Evolutionary conservation across 2,329 filamentous ascomycete genomes (phyloP).

Genomic region (Xylariaceae sp.): DNA sequence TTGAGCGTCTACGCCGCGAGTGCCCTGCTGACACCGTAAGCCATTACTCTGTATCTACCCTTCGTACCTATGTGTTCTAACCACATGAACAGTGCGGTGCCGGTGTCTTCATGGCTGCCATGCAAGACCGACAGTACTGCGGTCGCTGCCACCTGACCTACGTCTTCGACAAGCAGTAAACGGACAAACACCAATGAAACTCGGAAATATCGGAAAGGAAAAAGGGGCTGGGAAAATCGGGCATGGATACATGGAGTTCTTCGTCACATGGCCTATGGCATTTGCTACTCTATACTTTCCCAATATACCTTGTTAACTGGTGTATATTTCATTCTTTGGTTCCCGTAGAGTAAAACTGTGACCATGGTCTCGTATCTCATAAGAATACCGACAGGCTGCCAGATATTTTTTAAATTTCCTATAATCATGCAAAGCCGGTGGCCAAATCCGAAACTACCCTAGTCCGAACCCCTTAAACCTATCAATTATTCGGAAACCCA

Average conservation of each 20-base stretch:
- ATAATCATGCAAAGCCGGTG: not conserved
- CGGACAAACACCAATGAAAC: conserved; percentile 8
- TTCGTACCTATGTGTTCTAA: conserved; percentile 34
- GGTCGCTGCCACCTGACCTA: conserved; percentile 69
- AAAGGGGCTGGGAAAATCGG: conserved; percentile 18
- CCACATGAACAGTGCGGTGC: conserved; percentile 73
- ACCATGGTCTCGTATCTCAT: not conserved
- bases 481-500: conserved; percentile 48
- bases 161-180: conserved; percentile 61
- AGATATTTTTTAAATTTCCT: not conserved
- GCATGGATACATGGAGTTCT: conserved; percentile 18
- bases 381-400: not conserved
- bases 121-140: conserved; percentile 99
- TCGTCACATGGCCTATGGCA: conserved; percentile 9
- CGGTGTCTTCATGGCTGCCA: conserved; percentile 99
- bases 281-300: conserved; percentile 8
- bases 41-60: conserved; percentile 23
- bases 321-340: not conserved
- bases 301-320: conserved; percentile 19
- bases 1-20: conserved; percentile 97
- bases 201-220: conserved; percentile 13
- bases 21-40: conserved; percentile 87
- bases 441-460: not conserved
- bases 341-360: not conserved
- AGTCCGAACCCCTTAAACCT: not conserved